Evolutionary conservation across 106 monocot species (phyloP).

Genomic region (Dendrobium officinale): DNA sequence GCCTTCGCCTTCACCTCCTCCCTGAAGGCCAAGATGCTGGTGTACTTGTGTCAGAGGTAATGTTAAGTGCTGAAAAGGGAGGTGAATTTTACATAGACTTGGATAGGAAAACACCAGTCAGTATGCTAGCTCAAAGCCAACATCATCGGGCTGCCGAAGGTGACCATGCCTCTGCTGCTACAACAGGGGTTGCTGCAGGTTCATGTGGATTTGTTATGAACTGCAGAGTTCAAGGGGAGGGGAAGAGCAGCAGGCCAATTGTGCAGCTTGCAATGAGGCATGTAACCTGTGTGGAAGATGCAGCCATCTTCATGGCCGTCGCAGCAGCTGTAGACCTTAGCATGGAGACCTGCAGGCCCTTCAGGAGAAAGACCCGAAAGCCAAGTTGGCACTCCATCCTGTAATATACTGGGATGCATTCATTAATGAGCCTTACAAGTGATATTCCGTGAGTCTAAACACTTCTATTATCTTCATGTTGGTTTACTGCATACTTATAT

Average conservation of each 20-base stretch:
- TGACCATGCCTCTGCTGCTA: background rate
- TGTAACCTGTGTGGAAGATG: conserved; percentile 80
- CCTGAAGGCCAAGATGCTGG: conserved; percentile 51
- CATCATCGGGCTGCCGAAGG: background rate
- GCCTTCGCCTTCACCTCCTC: conserved; percentile 49
- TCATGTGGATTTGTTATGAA: conserved; percentile 69
- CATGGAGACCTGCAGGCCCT: conserved; percentile 72
- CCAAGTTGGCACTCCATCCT: conserved; percentile 20
- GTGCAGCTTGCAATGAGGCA: conserved; percentile 72
- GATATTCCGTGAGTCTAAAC: background rate
- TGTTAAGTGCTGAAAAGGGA: conserved; percentile 45
- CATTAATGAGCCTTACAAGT: background rate
- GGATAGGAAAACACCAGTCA: conserved; percentile 30
- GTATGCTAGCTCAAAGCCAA: background rate
- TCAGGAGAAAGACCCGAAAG: conserved; percentile 48
- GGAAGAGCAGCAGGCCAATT: conserved; percentile 57
- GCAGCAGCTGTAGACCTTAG: conserved; percentile 89
- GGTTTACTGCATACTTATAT: background rate
- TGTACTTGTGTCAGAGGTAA: conserved; percentile 42
- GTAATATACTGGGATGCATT: background rate
- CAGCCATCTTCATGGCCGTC: conserved; percentile 82
- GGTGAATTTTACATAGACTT: conserved; percentile 83
- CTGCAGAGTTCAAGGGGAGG: conserved; percentile 70
- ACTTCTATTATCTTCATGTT: background rate
- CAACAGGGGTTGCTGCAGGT: background rate